Conservation (phyloP, 441 rosid genomes). For the Omphalea diandra region DNA sequence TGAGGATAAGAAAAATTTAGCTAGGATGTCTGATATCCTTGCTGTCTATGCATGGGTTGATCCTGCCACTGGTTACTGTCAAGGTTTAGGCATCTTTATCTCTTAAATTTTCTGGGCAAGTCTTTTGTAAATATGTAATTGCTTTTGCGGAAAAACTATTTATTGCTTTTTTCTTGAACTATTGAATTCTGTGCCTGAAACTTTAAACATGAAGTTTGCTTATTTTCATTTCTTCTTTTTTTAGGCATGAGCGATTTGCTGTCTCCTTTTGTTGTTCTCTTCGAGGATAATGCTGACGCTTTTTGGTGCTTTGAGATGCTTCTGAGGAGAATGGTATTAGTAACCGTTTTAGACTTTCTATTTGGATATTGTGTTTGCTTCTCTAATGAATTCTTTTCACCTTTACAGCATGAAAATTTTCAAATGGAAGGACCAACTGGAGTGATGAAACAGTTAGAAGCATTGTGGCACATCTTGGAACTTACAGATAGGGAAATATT, state of each 20-base stretch:
- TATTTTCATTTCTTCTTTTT: slow-evolving; percentile 29
- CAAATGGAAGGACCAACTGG: slow-evolving; percentile 93
- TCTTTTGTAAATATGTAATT: neutral
- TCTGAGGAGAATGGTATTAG: slow-evolving; percentile 80
- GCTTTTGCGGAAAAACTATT: neutral
- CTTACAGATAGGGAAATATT: slow-evolving; percentile 80
- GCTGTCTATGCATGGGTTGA: slow-evolving; percentile 99
- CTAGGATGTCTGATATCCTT: slow-evolving; percentile 96
- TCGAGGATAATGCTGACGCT: slow-evolving; percentile 93
- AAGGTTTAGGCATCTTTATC: slow-evolving; percentile 53
- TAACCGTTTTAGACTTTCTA: slow-evolving; percentile 14
- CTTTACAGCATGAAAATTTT: slow-evolving; percentile 79
- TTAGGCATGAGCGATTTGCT: slow-evolving; percentile 96
- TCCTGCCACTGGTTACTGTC: slow-evolving; percentile 97
- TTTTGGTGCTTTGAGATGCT: slow-evolving; percentile 99
- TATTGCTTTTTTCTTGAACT: slow-evolving; percentile 4
- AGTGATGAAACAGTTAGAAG: slow-evolving; percentile 87
- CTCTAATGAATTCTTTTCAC: slow-evolving; percentile 26
- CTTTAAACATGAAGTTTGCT: slow-evolving; percentile 15
- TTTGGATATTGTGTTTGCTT: slow-evolving; percentile 25
- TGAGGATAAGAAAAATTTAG: slow-evolving; percentile 77
- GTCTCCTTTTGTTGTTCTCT: slow-evolving; percentile 90
- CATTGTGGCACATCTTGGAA: slow-evolving; percentile 86
- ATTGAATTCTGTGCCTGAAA: slow-evolving; percentile 5
- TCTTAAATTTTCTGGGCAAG: slow-evolving; percentile 9